A percentile compares a stretch with the other conserved stretches of the same genome.
Conservation (phyloP, 208 protist genomes). For the Trypanosoma mega region DNA sequence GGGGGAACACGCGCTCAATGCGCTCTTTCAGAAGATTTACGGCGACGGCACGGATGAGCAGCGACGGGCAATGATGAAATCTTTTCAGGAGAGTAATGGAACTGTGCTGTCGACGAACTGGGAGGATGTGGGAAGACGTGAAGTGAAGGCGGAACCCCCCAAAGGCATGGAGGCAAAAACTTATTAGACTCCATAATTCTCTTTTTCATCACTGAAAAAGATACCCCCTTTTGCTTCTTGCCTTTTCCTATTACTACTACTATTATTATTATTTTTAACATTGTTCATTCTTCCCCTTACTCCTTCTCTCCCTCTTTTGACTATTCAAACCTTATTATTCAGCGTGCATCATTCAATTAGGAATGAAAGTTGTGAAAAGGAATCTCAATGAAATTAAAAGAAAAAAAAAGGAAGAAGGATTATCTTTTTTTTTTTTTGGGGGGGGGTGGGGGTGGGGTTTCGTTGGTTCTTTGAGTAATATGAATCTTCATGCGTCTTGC, state of each 20-base stretch:
- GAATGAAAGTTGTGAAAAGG: no score
- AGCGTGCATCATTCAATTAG: no score
- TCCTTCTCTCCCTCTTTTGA: not conserved
- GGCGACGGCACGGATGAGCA: conserved; percentile 88
- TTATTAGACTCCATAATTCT: conserved; percentile 2
- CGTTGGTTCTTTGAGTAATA: no score
- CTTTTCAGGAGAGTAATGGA: conserved; percentile 93
- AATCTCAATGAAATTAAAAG: no score
- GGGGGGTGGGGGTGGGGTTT: no score
- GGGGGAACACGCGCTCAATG: conserved; percentile 89
- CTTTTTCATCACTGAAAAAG: not conserved
- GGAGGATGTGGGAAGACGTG: conserved; percentile 89
- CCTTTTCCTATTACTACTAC: not conserved
- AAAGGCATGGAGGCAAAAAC: conserved; percentile 89
- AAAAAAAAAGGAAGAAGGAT: no score
- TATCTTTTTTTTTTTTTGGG: no score
- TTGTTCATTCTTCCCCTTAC: conserved; percentile 7
- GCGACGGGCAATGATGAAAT: conserved; percentile 94
- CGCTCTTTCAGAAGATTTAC: conserved; percentile 95
- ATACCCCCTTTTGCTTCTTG: not conserved
- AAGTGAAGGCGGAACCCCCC: conserved; percentile 83
- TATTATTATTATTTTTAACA: not conserved
- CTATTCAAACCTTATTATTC: conserved; percentile 18
- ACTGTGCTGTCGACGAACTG: conserved; percentile 97
- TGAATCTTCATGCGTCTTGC: no score